A percentile compares a stretch with the other conserved stretches of the same genome.
phyloP scores from a whole-genome alignment of 2,329 filamentous ascomycete species.

The Fusarium napiforme region DNA sequence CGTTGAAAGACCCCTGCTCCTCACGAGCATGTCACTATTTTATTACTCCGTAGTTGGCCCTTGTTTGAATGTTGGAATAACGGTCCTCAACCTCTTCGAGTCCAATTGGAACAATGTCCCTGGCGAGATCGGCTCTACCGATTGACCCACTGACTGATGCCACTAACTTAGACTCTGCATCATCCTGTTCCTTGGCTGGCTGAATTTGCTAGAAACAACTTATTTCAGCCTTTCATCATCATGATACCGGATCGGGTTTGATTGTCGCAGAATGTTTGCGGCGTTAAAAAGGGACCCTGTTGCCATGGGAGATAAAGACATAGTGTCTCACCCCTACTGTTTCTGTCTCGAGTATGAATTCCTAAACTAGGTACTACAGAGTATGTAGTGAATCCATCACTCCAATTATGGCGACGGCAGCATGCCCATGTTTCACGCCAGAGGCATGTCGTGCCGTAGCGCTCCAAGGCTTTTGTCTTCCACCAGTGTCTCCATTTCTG shows the following conservation, averaged over 20 bases:
- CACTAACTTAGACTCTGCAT: not conserved
- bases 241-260: slow-evolving; percentile 24
- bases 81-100: slow-evolving; percentile 13
- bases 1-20: slow-evolving; percentile 25
- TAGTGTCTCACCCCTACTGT: slow-evolving; percentile 19
- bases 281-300: slow-evolving; percentile 25
- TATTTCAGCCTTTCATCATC: slow-evolving; percentile 13
- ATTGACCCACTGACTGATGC: slow-evolving; percentile 23
- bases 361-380: not conserved
- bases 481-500: slow-evolving; percentile 21
- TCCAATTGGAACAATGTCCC: slow-evolving; percentile 7
- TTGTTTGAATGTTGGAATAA: slow-evolving; percentile 6
- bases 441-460: slow-evolving; percentile 15
- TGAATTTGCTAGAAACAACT: slow-evolving; percentile 14
- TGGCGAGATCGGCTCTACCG: slow-evolving; percentile 14
- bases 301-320: slow-evolving; percentile 37
- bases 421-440: slow-evolving; percentile 25
- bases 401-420: slow-evolving; percentile 11
- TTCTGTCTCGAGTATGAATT: slow-evolving; percentile 12
- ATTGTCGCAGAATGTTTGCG: slow-evolving; percentile 18
- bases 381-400: not conserved
- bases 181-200: slow-evolving; percentile 22
- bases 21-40: slow-evolving; percentile 8
- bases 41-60: not conserved
- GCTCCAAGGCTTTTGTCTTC: slow-evolving; percentile 19